A percentile compares a stretch with the other conserved stretches of the same genome.
These are phyloP conservation scores for Globisporangium mamillatum DNA, from an alignment of 352 stramenopile species.

Conservation along the genomic window DNA sequence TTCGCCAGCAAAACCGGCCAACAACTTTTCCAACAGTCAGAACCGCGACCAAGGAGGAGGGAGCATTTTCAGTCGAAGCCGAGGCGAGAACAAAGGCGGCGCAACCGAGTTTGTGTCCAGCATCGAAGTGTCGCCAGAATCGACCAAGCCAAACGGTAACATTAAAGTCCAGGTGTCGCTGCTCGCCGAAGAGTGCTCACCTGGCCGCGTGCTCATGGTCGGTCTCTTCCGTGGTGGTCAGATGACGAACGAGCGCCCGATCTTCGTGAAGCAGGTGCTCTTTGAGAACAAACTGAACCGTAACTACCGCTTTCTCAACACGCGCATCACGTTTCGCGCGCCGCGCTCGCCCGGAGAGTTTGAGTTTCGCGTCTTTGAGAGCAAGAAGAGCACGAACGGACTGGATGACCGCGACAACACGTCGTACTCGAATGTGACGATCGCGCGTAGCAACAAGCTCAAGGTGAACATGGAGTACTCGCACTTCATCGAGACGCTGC, in stretches of 20 bases:
- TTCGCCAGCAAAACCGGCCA: constrained; percentile 28
- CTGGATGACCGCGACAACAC: constrained; percentile 21
- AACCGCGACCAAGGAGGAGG: constrained; percentile 12
- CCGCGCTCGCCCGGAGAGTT: constrained; percentile 79
- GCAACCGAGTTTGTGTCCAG: constrained; percentile 3
- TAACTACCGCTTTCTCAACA: constrained; percentile 62
- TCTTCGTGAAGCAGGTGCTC: constrained; percentile 82
- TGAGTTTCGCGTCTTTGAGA: constrained; percentile 82
- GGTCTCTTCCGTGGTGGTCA: constrained; percentile 77
- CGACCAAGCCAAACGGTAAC: constrained; percentile 73
- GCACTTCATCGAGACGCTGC: constrained; percentile 76
- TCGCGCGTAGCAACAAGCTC: constrained; percentile 63
- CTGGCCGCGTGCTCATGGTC: constrained; percentile 63
- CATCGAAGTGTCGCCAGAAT: constrained; percentile 50
- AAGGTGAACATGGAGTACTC: constrained; percentile 78
- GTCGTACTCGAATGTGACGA: constrained; percentile 65
- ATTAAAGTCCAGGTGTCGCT: constrained; percentile 77
- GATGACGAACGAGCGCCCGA: constrained; percentile 72
- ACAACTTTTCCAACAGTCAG: not conserved
- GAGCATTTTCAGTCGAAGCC: constrained; percentile 20
- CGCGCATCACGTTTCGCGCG: constrained; percentile 77
- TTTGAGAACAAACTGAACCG: constrained; percentile 77
- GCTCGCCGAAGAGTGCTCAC: constrained; percentile 51
- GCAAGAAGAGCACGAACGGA: constrained; percentile 36
- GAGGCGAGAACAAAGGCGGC: not conserved